Conservation (phyloP, 768 basidiomycete species). For the Mycena polygramma region DNA sequence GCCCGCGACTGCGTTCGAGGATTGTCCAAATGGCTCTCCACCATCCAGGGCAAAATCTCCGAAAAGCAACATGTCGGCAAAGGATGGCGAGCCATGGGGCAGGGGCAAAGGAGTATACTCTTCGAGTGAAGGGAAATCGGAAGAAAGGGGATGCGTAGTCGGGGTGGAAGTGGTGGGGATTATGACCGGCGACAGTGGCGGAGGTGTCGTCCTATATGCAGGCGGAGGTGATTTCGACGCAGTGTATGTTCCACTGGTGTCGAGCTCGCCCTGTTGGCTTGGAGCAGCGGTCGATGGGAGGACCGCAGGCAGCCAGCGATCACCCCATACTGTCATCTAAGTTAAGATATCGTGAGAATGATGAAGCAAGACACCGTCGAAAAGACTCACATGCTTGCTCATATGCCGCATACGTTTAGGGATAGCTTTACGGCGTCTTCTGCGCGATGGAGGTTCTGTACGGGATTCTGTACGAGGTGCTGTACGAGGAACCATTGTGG, state of each 20-base stretch:
- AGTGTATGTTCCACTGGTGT: conserved; percentile 24
- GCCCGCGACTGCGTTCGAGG: background rate
- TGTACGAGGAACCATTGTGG: too few relatives aligned
- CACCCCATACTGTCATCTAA: conserved; percentile 32
- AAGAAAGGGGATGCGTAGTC: conserved; percentile 14
- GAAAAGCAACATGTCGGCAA: conserved; percentile 9
- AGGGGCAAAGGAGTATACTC: background rate
- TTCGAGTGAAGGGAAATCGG: conserved; percentile 16
- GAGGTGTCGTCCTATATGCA: conserved; percentile 10
- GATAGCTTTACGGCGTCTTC: conserved; percentile 34
- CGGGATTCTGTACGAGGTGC: background rate
- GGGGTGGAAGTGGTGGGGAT: conserved; percentile 20
- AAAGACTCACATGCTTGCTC: conserved; percentile 25
- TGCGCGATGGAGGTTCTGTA: conserved; percentile 16
- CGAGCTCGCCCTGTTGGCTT: conserved; percentile 25
- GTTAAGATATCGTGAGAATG: conserved; percentile 6
- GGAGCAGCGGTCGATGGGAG: conserved; percentile 24
- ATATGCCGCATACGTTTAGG: conserved; percentile 33
- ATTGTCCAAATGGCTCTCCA: background rate
- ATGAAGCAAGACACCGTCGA: background rate
- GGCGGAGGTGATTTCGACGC: conserved; percentile 25
- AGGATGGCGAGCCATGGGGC: background rate
- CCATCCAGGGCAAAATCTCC: background rate
- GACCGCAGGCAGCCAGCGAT: conserved; percentile 26
- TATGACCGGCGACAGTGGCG: conserved; percentile 23